phyloP scores from a whole-genome alignment of 352 stramenopile genomes.

The Phytophthora pluvialis region DNA sequence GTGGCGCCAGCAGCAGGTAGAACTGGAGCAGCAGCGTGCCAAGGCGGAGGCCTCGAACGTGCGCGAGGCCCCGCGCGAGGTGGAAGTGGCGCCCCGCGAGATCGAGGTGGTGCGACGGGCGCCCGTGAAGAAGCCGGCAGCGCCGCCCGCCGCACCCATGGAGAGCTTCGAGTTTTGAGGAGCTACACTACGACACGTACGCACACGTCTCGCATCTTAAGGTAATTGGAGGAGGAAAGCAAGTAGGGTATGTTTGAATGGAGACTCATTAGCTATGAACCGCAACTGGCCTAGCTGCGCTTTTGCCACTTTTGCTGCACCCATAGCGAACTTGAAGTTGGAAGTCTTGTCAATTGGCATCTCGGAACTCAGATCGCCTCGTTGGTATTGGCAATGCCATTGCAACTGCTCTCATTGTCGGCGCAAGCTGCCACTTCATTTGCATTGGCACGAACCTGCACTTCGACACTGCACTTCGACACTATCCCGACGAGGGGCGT shows the following conservation, averaged over 20 bases:
- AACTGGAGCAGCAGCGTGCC: conserved; percentile 40
- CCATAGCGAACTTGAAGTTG: conserved; percentile 21
- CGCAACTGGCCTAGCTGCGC: not conserved
- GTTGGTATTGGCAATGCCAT: not conserved
- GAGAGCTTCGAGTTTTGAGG: conserved; percentile 52
- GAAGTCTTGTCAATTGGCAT: conserved; percentile 4
- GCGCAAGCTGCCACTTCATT: too few species aligned
- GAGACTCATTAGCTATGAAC: conserved; percentile 34
- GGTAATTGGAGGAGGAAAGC: conserved; percentile 23
- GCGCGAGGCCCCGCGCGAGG: conserved; percentile 28
- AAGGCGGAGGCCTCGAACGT: conserved; percentile 32
- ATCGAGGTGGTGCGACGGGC: conserved; percentile 54
- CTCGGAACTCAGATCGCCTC: not conserved
- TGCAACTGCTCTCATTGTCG: not conserved
- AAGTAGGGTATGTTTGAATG: conserved; percentile 37
- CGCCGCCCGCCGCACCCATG: conserved; percentile 29
- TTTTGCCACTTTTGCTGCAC: conserved; percentile 8
- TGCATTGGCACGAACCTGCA: too few species aligned
- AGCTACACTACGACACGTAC: conserved; percentile 24
- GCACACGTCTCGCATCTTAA: conserved; percentile 25
- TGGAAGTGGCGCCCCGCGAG: conserved; percentile 46
- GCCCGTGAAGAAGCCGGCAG: conserved; percentile 36
- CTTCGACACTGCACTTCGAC: too few species aligned
- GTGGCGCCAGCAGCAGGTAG: conserved; percentile 40
- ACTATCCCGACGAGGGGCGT: too few species aligned